Evolutionary conservation across 768 basidiomycete genomes (phyloP).

Genomic region (Serendipita sp.): DNA sequence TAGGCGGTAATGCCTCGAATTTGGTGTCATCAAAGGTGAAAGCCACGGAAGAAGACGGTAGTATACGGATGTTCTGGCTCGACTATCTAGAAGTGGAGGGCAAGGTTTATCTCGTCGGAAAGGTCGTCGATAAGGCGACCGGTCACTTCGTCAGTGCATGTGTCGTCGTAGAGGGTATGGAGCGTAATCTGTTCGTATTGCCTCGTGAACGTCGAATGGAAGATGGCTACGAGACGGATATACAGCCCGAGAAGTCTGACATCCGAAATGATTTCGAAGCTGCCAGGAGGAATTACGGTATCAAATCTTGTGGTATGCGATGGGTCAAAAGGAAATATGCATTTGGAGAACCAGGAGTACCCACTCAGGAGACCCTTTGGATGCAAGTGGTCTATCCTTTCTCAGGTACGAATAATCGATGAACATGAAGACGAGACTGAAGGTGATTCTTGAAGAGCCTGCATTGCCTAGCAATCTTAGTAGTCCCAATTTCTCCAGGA

Average conservation of each 20-base stretch:
- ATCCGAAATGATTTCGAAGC: slow-evolving; percentile 74
- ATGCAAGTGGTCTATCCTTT: slow-evolving; percentile 89
- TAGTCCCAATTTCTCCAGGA: slow-evolving; percentile 69
- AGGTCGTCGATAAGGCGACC: slow-evolving; percentile 63
- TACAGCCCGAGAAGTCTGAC: slow-evolving; percentile 49
- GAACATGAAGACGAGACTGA: background rate
- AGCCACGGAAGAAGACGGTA: slow-evolving; percentile 72
- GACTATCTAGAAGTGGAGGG: slow-evolving; percentile 84
- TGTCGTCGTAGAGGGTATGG: slow-evolving; percentile 64
- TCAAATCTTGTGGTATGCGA: slow-evolving; percentile 65
- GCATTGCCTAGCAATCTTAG: slow-evolving; percentile 54
- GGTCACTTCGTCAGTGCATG: slow-evolving; percentile 69
- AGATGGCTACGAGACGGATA: slow-evolving; percentile 53
- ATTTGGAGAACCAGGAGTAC: slow-evolving; percentile 73
- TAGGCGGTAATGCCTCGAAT: slow-evolving; percentile 29
- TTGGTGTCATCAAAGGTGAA: slow-evolving; percentile 19
- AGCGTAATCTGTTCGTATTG: slow-evolving; percentile 82
- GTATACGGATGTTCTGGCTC: slow-evolving; percentile 85
- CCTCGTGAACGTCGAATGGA: slow-evolving; percentile 55
- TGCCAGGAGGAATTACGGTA: slow-evolving; percentile 51
- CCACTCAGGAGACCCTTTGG: slow-evolving; percentile 67
- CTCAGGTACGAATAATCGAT: slow-evolving; percentile 36
- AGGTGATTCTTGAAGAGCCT: slow-evolving; percentile 34
- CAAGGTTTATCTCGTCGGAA: slow-evolving; percentile 76
- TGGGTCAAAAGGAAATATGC: slow-evolving; percentile 83